Evolutionary conservation across 2,329 filamentous ascomycete genomes (phyloP).

Genomic region (Nemania sp.): DNA sequence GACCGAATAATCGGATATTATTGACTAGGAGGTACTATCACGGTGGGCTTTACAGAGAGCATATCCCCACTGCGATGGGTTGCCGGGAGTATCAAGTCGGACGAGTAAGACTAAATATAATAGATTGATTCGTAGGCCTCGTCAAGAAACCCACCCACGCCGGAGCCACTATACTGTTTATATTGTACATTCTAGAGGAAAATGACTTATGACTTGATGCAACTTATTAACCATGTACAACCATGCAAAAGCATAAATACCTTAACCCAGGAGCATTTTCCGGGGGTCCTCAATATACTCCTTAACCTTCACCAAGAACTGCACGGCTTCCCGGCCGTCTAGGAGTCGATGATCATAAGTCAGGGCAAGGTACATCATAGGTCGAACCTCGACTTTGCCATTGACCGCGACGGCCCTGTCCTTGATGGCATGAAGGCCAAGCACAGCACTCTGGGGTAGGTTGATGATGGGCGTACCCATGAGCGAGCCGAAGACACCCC

Average conservation of each 20-base stretch:
- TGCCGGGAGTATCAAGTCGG: not conserved
- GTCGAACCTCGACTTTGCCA: conserved; percentile 93
- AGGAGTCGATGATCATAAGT: conserved; percentile 98
- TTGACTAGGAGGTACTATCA: not conserved
- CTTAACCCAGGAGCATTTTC: conserved; percentile 78
- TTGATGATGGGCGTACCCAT: conserved; percentile 99
- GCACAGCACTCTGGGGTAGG: conserved; percentile 89
- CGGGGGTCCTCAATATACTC: conserved; percentile 96
- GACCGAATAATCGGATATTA: not conserved
- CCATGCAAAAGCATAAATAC: conserved; percentile 1
- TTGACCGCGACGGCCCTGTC: conserved; percentile 90
- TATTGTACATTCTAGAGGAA: conserved; percentile 39
- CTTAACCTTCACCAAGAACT: conserved; percentile 97
- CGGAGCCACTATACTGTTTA: conserved; percentile 25
- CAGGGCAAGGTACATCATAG: conserved; percentile 99
- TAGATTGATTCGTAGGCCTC: conserved; percentile 19
- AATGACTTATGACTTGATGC: conserved; percentile 29
- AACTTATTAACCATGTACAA: conserved; percentile 30
- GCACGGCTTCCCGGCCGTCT: conserved; percentile 94
- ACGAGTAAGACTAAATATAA: not conserved
- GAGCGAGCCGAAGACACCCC: conserved; percentile 95
- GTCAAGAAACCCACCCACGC: conserved; percentile 24
- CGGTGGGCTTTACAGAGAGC: not conserved
- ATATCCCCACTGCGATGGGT: not conserved
- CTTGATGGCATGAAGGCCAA: conserved; percentile 97